Base-by-base conservation (phyloP, 208 protist species). In the Phytomonas francai region DNA sequence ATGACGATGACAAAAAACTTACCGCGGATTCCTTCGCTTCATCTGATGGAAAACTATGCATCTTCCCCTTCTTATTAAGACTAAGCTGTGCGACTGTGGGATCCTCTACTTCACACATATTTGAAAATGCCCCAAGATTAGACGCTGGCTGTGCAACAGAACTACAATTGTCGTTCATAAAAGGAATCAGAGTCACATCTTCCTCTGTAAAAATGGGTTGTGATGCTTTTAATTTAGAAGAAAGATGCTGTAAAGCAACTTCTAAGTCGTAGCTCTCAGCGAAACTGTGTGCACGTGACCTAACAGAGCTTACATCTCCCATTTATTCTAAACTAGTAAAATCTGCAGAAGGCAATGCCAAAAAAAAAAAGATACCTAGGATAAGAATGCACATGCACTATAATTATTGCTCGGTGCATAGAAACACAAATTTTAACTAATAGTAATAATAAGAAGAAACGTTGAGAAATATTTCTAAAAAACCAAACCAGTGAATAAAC, bases 171-270 rank as follows among this genome's bases (percentile, higher is more conserved):
- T 87, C 77, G 5, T 68, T 32, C 14, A 80, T 75, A 60, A 86
- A 92, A 0, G 85, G 75, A 65, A 89, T 88, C 25, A 83, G 72
- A 12, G 74, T 77, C 8, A 89, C 86, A 68, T 96, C 90, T 39
- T 96, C 90, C 59, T 96, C 90, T 0, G 68, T 64, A 63, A 85
- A 96, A 31, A 79, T 59, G 4, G 90, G 90, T 73, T 96, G 84
- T 5, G 76, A 61, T 25, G 79, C 79, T 2, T 74, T 60, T 4
- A 96, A 76, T 67, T 89, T 91, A 42, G 81, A 75, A 27, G 74
- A 72, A 9, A 96, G 70, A 19, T 81, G 76, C 54, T 81, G 85
- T 36, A 96, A 71, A 12, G 80, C 85, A 28, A 79, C 56, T 14
- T 56, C 34, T 14, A 92, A 54, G 57, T 82, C 73, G 0, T 86